Percentiles rank a stretch among this genome's conserved stretches.
These are phyloP conservation scores for Termitomyces sp. DNA, from an alignment of 768 basidiomycete genomes.

Conservation along the genomic window DNA sequence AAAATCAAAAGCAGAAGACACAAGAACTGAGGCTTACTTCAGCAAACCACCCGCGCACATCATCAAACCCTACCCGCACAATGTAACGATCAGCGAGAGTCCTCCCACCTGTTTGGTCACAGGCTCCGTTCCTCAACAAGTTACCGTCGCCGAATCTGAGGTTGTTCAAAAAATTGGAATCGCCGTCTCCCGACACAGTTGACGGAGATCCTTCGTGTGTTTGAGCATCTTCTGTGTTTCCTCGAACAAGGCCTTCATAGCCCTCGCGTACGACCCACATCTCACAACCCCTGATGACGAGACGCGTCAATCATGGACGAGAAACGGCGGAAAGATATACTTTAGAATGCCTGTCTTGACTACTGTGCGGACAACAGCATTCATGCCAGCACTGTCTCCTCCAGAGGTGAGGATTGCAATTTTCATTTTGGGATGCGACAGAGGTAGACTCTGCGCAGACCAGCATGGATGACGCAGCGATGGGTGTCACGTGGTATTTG, in stretches of 20 bases:
- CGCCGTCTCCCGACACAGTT: slow-evolving; percentile 8
- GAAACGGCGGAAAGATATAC: slow-evolving; percentile 30
- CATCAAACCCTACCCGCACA: slow-evolving; percentile 96
- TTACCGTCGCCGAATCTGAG: slow-evolving; percentile 80
- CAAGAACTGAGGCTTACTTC: slow-evolving; percentile 41
- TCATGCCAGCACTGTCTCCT: slow-evolving; percentile 98
- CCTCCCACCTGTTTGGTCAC: slow-evolving; percentile 60
- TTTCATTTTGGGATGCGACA: slow-evolving; percentile 49
- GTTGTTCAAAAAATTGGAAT: slow-evolving; percentile 49
- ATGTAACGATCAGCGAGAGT: slow-evolving; percentile 89
- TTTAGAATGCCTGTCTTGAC: slow-evolving; percentile 90
- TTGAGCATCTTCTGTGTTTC: slow-evolving; percentile 50
- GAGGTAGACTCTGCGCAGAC: background rate
- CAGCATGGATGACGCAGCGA: background rate
- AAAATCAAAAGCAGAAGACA: background rate
- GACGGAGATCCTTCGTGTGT: slow-evolving; percentile 10
- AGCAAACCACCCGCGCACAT: slow-evolving; percentile 92
- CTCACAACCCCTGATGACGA: slow-evolving; percentile 74
- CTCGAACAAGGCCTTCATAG: slow-evolving; percentile 95
- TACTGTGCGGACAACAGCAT: slow-evolving; percentile 88
- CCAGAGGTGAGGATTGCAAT: slow-evolving; percentile 93
- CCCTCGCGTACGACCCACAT: slow-evolving; percentile 96
- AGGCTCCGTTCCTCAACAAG: slow-evolving; percentile 74
- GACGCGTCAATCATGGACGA: background rate
- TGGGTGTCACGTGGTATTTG: background rate